Conservation (phyloP, 352 stramenopile genomes). For the Aphanomyces cochlioides region DNA sequence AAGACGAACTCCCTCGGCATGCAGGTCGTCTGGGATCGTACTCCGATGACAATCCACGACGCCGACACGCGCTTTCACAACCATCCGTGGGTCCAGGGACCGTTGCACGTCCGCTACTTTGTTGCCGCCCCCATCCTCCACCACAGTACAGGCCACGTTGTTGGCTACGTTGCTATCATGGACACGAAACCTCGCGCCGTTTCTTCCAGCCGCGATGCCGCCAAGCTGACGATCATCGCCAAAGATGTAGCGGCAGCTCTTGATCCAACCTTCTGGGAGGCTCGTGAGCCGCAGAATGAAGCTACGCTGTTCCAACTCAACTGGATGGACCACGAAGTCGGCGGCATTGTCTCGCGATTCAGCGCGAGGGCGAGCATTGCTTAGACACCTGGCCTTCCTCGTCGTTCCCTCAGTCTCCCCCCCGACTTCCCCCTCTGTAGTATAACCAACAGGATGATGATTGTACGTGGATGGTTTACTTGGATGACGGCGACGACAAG, state of each 20-base stretch:
- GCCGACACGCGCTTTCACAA: conserved; percentile 74
- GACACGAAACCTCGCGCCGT: conserved; percentile 65
- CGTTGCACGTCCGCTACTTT: conserved; percentile 78
- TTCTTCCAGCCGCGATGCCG: background rate
- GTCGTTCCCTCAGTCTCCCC: too few species aligned
- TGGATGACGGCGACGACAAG: too few species aligned
- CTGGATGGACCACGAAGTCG: too few species aligned
- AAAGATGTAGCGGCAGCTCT: background rate
- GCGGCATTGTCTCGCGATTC: too few species aligned
- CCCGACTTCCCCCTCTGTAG: too few species aligned
- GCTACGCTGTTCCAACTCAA: too few species aligned
- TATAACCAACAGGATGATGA: too few species aligned
- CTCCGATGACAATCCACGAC: conserved; percentile 85
- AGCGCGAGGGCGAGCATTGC: too few species aligned
- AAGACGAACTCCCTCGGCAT: conserved; percentile 78
- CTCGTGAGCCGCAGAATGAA: too few species aligned
- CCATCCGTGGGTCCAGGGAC: conserved; percentile 61
- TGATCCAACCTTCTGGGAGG: background rate
- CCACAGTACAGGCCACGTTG: conserved; percentile 58
- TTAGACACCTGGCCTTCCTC: too few species aligned
- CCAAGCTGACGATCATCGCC: background rate
- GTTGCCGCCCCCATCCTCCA: conserved; percentile 74
- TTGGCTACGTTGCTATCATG: conserved; percentile 82
- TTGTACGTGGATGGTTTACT: too few species aligned
- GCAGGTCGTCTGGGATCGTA: conserved; percentile 77